Evolutionary conservation across 2,329 filamentous ascomycete genomes (phyloP).

Genomic region (Geosmithia morbida): DNA sequence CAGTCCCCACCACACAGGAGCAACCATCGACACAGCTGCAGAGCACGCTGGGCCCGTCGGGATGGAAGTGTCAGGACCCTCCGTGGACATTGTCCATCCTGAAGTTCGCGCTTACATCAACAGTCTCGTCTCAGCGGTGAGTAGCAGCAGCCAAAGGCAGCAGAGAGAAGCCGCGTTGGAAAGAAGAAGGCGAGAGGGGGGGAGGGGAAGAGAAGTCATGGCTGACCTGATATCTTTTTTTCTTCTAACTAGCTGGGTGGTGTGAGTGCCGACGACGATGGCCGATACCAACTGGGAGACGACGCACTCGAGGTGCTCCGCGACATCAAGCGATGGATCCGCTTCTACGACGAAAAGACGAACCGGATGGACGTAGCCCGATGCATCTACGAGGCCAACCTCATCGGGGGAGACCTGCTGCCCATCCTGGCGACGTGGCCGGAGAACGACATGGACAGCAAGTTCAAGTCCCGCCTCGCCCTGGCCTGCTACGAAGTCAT

Average conservation of each 20-base stretch:
- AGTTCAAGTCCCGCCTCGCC: slow-evolving; percentile 63
- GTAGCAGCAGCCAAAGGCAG: slow-evolving; percentile 22
- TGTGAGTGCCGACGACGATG: slow-evolving; percentile 62
- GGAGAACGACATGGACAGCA: slow-evolving; percentile 56
- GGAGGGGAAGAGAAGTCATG: not conserved
- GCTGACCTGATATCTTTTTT: not conserved
- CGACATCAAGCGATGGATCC: slow-evolving; percentile 90
- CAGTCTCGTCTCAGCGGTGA: slow-evolving; percentile 82
- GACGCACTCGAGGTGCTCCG: slow-evolving; percentile 84
- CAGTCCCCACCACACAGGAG: not conserved
- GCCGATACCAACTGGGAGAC: slow-evolving; percentile 78
- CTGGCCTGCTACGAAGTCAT: slow-evolving; percentile 82
- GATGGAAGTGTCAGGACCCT: slow-evolving; percentile 41
- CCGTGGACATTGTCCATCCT: slow-evolving; percentile 60
- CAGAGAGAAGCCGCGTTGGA: not conserved
- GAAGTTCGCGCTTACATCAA: slow-evolving; percentile 89
- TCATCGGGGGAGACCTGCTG: slow-evolving; percentile 80
- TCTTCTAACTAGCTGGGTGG: slow-evolving; percentile 59
- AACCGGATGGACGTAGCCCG: slow-evolving; percentile 91
- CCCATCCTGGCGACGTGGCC: slow-evolving; percentile 79
- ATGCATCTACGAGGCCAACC: slow-evolving; percentile 80
- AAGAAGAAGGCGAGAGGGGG: not conserved
- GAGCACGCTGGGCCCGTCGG: slow-evolving; percentile 2
- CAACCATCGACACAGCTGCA: not conserved
- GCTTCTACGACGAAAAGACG: slow-evolving; percentile 82